Evolutionary conservation across 495 filamentous ascomycete species (phyloP), one percentile per base, ranked within the genome.

Genomic region (Penicillium roqueforti): DNA sequence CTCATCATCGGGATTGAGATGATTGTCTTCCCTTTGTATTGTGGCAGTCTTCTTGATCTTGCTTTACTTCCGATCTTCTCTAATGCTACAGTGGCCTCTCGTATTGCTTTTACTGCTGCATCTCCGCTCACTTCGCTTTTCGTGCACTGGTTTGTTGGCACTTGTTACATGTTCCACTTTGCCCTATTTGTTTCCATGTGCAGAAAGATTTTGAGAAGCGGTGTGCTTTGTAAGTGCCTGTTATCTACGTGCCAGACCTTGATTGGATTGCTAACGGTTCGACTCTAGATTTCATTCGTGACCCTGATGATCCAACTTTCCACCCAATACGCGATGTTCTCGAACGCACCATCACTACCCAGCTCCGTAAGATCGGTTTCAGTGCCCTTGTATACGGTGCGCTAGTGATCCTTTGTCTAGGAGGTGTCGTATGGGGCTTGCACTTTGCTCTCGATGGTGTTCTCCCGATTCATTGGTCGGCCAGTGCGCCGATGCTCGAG

Each of bases 81-180:
- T 31, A 74, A 83, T 43, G 87, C 89, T 3, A 89, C 86, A 4
- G 61, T 96, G 22, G 75, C 78, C 41, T 89, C 88, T 0, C 82
- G 93, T 19, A 68, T 96, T 32, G 69, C 81, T 6, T 97, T 95
- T 60, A 88, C 88, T 23, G 67, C 83, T 31, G 73, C 80, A 31
- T 87, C 84, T 54, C 92, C 92, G 0, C 76, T 90, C 38, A 96
- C 90, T 0, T 95, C 89, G 6, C 82, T 92, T 18, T 99, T 99
- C 64, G 87, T 97, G 20, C 93, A 99, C 69, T 99, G 93, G 93
- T 99, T 99, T 67, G 84, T 96, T 44, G 93, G 93, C 19, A 99
- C 93, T 6, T 96, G 91, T 57, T 99, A 99, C 70, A 99, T 99
- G 93, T 99, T 99, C 69, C 93, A 99, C 66, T 99, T 99, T 67